Evolutionary conservation across 2,329 filamentous ascomycete genomes (phyloP), one percentile per base, ranked within the genome.

Genomic region (Coleophoma crateriformis): DNA sequence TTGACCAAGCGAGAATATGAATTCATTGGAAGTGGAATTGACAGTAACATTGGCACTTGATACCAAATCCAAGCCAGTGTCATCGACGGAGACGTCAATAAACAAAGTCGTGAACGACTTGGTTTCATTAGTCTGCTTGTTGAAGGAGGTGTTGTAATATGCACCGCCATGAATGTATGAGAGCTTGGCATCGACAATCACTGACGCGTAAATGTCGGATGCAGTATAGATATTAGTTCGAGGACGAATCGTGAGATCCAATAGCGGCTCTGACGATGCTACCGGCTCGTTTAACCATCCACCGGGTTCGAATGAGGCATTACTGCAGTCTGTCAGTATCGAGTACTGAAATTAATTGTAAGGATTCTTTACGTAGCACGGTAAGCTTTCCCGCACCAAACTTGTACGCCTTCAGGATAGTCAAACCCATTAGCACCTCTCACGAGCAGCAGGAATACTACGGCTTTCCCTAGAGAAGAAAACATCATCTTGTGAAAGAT

Each of bases 261-360:
- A 59, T n/a, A 72, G 57, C 7, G 67, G 65, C 14, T 52, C 57
- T 7, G 57, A 43, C 11, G 68, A 71, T 15, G 52, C 55, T 7
- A 51, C 34, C 8, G 75, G 73, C 17, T 65, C 56, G 2, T 64
- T 50, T 2, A 77, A 62, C 63, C 64, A 66, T 43, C 75, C 75
- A n/a, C 72, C 72, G 0, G 74, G 74, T 45, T 74, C 60, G 56
- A 74, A 75, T 2, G 71, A 72, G 1, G 67, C 65, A 55, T 74
- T 72, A 33, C 72, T 73, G 35, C 40, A 20, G n/a, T 38, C 14
- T 13, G 15, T 39, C 15, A 17, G 17, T 4, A 35, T 33, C 2
- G 37, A 22, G 14, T 48, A 22, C 39, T 33, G 20, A 15, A n/a
- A 34, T 11, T 2, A 19, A 14, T 33, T 34, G 3, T 17, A 38